Evolutionary conservation across 768 basidiomycete genomes (phyloP), one percentile per base, ranked within the genome.

Genomic region (Phaffia australis): DNA sequence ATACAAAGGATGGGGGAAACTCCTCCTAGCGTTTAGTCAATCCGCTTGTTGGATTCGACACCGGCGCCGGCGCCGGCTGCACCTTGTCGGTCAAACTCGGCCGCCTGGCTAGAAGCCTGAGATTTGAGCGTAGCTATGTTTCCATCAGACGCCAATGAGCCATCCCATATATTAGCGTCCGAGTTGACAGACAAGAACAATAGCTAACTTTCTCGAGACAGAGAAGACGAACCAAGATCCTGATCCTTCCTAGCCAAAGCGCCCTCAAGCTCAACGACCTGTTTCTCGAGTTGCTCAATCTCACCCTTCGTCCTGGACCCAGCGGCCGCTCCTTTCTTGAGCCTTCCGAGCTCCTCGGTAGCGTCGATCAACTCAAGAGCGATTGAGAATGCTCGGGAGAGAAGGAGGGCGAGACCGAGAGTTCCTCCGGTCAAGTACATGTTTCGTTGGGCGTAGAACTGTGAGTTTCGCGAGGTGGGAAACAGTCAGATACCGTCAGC

Each of bases 331-430:
- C 79, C 76, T 71, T 85, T 81, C 80, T 93, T 91, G 68, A 97
- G 75, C 72, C 87, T 85, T 23, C 84, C 84, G 73, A 88, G 88
- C 72, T 89, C 84, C 71, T 93, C 92, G 76, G 94, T 89, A 0
- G 85, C 83, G 71, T 89, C 85, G 70, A 97, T 86, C 71, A 95
- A 85, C 75, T 97, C 90, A 73, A 92, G 84, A 56, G 88, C 83
- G 75, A 98, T 88, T 75, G 86, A 86, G 80, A 97, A 97, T 3
- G 87, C 88, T 72, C 93, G 86, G 2, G 92, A 87, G 71, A 97
- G 84, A 71, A 95, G 86, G 65, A 98, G 85, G 11, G 94, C 95
- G 25, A 99, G 85, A 85, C 97, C 95, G 56, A 99, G 81, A 68
- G 87, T 89, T 76, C 70, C 69, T 19, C 63, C 65, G 19, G 65